Conservation (phyloP, 306 rosid genomes). For the Fragaria nilgerrensis region DNA sequence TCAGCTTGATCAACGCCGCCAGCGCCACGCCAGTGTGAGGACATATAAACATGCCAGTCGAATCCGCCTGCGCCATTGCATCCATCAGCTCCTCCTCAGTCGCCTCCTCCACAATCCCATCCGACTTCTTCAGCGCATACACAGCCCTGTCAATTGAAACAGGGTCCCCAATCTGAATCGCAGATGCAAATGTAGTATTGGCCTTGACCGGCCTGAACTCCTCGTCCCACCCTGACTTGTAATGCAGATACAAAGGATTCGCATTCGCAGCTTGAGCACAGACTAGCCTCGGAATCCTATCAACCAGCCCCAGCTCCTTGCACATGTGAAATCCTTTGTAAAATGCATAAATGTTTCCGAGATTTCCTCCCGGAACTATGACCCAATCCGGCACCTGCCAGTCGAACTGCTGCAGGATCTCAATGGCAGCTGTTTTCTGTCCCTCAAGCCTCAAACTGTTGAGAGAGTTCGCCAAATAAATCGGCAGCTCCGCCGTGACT, state of each 20-base stretch:
- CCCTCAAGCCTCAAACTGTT: slow-evolving; percentile 82
- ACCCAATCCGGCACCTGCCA: slow-evolving; percentile 94
- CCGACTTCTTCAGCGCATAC: slow-evolving; percentile 46
- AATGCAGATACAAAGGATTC: slow-evolving; percentile 61
- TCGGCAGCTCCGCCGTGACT: slow-evolving; percentile 68
- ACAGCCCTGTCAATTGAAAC: slow-evolving; percentile 84
- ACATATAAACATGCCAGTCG: slow-evolving; percentile 81
- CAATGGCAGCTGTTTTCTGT: slow-evolving; percentile 79
- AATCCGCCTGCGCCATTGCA: slow-evolving; percentile 77
- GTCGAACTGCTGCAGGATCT: slow-evolving; percentile 84
- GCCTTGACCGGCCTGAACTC: slow-evolving; percentile 64
- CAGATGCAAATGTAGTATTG: slow-evolving; percentile 65
- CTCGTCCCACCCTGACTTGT: slow-evolving; percentile 65
- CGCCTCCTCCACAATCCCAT: slow-evolving; percentile 87
- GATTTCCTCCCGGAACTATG: slow-evolving; percentile 73
- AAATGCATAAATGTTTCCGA: slow-evolving; percentile 83
- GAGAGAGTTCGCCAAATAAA: slow-evolving; percentile 65
- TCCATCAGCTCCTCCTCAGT: slow-evolving; percentile 79
- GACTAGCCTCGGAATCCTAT: slow-evolving; percentile 80
- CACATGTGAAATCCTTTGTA: slow-evolving; percentile 85
- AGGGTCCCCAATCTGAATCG: slow-evolving; percentile 85
- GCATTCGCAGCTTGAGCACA: slow-evolving; percentile 93
- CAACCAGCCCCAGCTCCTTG: slow-evolving; percentile 72
- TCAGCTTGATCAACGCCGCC: slow-evolving; percentile 63
- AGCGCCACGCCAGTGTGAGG: slow-evolving; percentile 86